phyloP scores from a whole-genome alignment of 345 rosid species.

The Linum trigynum region DNA sequence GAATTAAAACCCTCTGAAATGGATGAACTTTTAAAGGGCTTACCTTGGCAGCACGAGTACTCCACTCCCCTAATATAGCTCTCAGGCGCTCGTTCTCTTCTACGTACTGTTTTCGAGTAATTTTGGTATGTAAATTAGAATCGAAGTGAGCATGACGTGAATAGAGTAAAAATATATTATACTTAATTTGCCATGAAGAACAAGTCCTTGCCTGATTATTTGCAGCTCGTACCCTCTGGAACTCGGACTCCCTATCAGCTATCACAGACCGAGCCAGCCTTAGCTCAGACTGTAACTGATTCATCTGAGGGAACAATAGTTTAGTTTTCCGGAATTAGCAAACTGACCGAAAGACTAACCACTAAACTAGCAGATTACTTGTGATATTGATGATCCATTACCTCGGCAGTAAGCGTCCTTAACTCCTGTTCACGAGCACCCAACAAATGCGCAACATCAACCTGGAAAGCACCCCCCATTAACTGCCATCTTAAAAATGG shows the following conservation, averaged over 20 bases:
- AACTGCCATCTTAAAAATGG: background rate
- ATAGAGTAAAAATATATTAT: background rate
- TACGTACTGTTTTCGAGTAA: conserved; percentile 43
- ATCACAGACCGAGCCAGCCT: conserved; percentile 81
- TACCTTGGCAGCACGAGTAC: conserved; percentile 89
- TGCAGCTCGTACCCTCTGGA: conserved; percentile 59
- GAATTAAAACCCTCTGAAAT: background rate
- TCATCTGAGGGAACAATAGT: conserved; percentile 40
- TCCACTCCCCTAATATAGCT: conserved; percentile 90
- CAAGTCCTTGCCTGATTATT: conserved; percentile 58
- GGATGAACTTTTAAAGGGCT: background rate
- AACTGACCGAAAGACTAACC: background rate
- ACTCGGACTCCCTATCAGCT: conserved; percentile 81
- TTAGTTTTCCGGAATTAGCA: background rate
- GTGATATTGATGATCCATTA: background rate
- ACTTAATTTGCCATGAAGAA: background rate
- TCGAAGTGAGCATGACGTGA: background rate
- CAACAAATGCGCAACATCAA: conserved; percentile 3
- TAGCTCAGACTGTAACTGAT: conserved; percentile 85
- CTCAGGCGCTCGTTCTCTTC: conserved; percentile 92
- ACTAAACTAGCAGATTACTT: background rate
- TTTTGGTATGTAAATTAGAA: background rate
- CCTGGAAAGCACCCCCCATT: background rate
- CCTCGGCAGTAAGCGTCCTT: conserved; percentile 4
- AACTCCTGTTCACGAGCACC: conserved; percentile 5